Evolutionary conservation across 2,329 filamentous ascomycete genomes (phyloP).

Genomic region (Fusarium tanahbumbuense): DNA sequence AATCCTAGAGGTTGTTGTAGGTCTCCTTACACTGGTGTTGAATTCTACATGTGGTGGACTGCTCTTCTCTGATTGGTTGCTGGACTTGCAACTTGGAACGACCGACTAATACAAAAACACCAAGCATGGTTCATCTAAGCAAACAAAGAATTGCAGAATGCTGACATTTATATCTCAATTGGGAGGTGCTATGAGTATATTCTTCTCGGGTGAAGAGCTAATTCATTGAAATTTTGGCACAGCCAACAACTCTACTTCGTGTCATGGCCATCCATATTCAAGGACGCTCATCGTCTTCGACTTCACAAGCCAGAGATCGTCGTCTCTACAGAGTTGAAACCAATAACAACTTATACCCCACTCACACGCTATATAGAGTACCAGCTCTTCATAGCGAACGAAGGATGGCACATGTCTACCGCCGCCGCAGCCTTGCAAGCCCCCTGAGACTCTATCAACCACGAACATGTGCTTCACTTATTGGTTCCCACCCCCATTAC

Average conservation of each 20-base stretch:
- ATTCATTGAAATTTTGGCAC: not conserved
- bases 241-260: not conserved
- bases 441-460: constrained; percentile 44
- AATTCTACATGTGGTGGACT: constrained; percentile 44
- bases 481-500: constrained; percentile 52
- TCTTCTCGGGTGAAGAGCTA: not conserved
- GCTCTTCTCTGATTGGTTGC: constrained; percentile 38
- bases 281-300: not conserved
- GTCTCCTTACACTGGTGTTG: constrained; percentile 34
- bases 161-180: not conserved
- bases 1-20: not conserved
- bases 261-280: not conserved
- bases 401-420: constrained; percentile 45
- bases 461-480: constrained; percentile 57
- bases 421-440: constrained; percentile 38
- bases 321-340: constrained; percentile 22
- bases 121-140: constrained; percentile 12
- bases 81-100: constrained; percentile 13
- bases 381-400: constrained; percentile 41
- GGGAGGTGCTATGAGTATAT: fast-evolving
- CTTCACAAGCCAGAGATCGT: constrained; percentile 24
- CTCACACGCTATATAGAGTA: constrained; percentile 31
- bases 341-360: constrained; percentile 25
- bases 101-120: constrained; percentile 34
- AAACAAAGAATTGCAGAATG: not conserved